Evolutionary conservation across 2,329 filamentous ascomycete genomes (phyloP), one percentile per base, ranked within the genome.

Genomic region (Emergomyces pasteurianus): DNA sequence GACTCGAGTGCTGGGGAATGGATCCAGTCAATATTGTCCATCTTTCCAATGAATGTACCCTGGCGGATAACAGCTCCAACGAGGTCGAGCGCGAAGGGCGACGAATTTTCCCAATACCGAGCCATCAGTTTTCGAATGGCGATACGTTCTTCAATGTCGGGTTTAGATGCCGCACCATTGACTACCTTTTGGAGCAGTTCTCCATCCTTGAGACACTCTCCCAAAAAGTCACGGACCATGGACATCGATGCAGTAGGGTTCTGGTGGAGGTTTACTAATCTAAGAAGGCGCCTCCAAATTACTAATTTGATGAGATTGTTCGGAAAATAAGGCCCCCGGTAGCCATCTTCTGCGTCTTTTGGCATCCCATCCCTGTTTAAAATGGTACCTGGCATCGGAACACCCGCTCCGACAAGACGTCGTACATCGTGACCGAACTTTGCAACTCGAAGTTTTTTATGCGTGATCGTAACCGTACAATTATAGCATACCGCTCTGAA

Each of bases 21-120:
- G 1, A 92, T 76, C 89, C 88, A 92, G 73, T 90, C 87, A 54
- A 92, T 83, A 65, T 81, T 79, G 65, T 82, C 79, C 88, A 92
- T 92, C 75, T 92, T 77, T 56, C 74, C 70, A 14, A 75, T 67
- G 61, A 78, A 78, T 1, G 69, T 71, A 0, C 75, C 74, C 59
- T 77, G 75, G n/a, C 75, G 72, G 58, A 77, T 71, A 3, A 77
- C 75, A 0, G 75, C 74, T 1, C 74, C 75, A 28, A 74, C 69
- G 1, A 78, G 71, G 47, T 78, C 73, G 1, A 77, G 68, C 0
- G 71, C 68, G 53, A 77, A 76, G 0, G 68, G 69, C 0, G 70
- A 72, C 5, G 66, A 67, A 55, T 77, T 78, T 18, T 75, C 71
- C 75, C 74, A 77, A 65, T 78, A 77, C 18, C 70, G 68, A 26